Percentiles rank a stretch among this genome's conserved stretches.
Evolutionary conservation across 1,139 yeast genomes (phyloP).

Genomic region (Geotrichum carabidarum): DNA sequence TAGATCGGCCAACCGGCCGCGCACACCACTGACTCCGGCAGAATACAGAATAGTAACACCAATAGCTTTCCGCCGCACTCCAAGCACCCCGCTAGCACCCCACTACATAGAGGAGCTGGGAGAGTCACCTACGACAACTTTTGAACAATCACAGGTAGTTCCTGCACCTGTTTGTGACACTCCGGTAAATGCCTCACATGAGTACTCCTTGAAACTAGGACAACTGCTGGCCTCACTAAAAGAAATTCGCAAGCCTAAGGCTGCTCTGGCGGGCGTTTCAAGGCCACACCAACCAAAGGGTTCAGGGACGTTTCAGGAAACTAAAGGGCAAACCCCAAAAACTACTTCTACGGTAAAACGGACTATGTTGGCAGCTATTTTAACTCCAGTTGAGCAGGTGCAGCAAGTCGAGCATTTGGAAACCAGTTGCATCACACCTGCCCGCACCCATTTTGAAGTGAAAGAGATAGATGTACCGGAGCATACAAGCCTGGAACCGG

Average conservation of each 20-base stretch:
- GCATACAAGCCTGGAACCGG: no score
- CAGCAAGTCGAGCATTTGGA: no score
- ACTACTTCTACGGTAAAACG: no score
- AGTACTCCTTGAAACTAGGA: conserved; percentile 16
- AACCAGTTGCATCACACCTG: conserved; percentile 6
- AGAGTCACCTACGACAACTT: conserved; percentile 12
- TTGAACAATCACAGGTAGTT: conserved; percentile 3
- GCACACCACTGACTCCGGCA: neutral
- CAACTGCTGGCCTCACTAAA: conserved; percentile 10
- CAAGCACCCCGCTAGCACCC: no score
- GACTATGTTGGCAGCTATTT: no score
- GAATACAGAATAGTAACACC: no score
- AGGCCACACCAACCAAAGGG: neutral
- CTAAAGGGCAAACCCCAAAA: no score
- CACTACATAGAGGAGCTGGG: no score
- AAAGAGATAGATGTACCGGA: no score
- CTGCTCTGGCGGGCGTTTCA: neutral
- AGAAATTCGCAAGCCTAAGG: neutral
- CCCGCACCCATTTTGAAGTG: conserved; percentile 5
- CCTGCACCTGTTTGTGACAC: conserved; percentile 1
- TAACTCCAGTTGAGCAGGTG: no score
- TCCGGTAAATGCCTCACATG: conserved; percentile 17
- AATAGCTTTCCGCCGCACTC: no score
- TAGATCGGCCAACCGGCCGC: neutral
- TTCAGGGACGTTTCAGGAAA: neutral